These are phyloP conservation scores for Pseudotsuga menziesii DNA, from an alignment of 75 land plant species.

Conservation along the genomic window DNA sequence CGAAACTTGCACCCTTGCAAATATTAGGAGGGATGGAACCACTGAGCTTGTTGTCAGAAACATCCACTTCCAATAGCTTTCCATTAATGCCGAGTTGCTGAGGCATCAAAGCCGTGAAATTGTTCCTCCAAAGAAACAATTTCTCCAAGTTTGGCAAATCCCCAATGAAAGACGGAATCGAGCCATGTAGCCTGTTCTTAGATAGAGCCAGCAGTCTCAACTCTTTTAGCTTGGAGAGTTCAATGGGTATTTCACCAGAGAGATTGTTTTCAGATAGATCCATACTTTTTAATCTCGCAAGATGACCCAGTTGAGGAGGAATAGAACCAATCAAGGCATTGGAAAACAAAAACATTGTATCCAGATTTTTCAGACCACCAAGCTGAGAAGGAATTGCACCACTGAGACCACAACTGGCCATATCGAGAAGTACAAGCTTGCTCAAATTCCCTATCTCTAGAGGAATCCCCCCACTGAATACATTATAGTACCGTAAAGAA, in stretches of 20 bases:
- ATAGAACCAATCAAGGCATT: slow-evolving; percentile 60
- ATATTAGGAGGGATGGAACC: slow-evolving; percentile 66
- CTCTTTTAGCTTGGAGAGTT: slow-evolving; percentile 32
- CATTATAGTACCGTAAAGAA: slow-evolving; percentile 70
- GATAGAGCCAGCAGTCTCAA: slow-evolving; percentile 61
- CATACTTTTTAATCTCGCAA: slow-evolving; percentile 36
- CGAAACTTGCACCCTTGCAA: slow-evolving; percentile 54
- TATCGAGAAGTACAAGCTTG: slow-evolving; percentile 54
- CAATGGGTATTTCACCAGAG: slow-evolving; percentile 59
- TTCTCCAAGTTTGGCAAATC: slow-evolving; percentile 56
- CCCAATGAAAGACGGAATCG: slow-evolving; percentile 57
- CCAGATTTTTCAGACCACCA: slow-evolving; percentile 41
- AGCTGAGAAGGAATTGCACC: slow-evolving; percentile 59
- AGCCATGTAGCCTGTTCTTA: slow-evolving; percentile 61
- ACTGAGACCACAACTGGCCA: slow-evolving; percentile 47
- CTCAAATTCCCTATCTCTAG: slow-evolving; percentile 44
- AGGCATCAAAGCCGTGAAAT: slow-evolving; percentile 46
- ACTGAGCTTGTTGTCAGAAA: slow-evolving; percentile 54
- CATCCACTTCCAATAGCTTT: background rate
- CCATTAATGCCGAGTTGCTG: background rate
- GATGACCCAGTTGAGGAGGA: slow-evolving; percentile 59
- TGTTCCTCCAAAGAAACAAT: slow-evolving; percentile 63
- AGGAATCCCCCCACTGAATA: slow-evolving; percentile 64
- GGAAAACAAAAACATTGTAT: slow-evolving; percentile 45
- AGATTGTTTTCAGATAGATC: slow-evolving; percentile 66